Conservation (phyloP, 2,329 filamentous ascomycete genomes). For the Paecilomyces formosus region DNA sequence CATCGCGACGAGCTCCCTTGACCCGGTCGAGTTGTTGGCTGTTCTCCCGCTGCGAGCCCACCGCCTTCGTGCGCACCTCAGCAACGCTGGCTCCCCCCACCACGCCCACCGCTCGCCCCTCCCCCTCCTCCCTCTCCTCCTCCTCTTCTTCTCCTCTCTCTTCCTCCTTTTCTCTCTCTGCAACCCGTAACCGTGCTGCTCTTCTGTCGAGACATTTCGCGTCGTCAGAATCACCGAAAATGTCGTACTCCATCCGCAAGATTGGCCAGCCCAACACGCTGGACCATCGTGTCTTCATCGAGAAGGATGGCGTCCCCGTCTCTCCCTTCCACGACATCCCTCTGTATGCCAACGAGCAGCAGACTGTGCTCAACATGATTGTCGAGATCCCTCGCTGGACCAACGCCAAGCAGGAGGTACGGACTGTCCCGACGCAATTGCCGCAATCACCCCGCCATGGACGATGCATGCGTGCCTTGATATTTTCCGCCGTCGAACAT, state of each 20-base stretch:
- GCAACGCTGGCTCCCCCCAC: conserved; percentile 36
- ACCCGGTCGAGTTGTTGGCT: conserved; percentile 13
- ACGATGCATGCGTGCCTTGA: background rate
- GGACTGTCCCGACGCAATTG: conserved; percentile 20
- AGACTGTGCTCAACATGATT: conserved; percentile 97
- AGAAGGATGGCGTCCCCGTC: conserved; percentile 90
- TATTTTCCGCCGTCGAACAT: background rate
- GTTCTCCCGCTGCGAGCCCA: conserved; percentile 15
- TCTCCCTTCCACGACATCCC: conserved; percentile 99
- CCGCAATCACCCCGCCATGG: background rate
- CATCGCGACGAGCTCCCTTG: conserved; percentile 19
- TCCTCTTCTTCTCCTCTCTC: conserved; percentile 18
- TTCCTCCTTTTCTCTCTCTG: conserved; percentile 9
- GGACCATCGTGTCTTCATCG: conserved; percentile 95
- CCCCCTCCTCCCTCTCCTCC: conserved; percentile 16
- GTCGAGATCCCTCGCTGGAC: conserved; percentile 99
- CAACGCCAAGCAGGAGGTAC: conserved; percentile 98
- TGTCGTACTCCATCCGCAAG: conserved; percentile 71
- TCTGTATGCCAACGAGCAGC: conserved; percentile 91
- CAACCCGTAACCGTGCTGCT: conserved; percentile 28
- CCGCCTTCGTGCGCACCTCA: conserved; percentile 26
- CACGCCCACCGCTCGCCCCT: conserved; percentile 15
- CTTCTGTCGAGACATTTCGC: conserved; percentile 44
- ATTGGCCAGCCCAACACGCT: conserved; percentile 84
- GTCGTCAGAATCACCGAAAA: conserved; percentile 23